Evolutionary conservation across 2,329 filamentous ascomycete species (phyloP).

Genomic region (Neurospora sp.): DNA sequence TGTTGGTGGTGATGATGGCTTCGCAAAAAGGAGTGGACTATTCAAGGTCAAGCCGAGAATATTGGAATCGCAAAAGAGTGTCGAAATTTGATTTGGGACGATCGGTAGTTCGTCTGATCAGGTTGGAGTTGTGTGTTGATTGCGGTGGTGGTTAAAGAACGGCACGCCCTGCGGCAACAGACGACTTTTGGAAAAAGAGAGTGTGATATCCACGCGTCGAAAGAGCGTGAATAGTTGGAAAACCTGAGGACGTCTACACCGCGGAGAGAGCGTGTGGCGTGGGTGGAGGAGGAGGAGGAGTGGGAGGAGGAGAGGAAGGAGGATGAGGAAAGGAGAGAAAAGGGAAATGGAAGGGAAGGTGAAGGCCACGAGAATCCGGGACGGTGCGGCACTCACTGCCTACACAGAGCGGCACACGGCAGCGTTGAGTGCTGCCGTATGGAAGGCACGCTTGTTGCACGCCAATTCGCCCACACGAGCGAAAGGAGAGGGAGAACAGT

Average conservation of each 20-base stretch:
- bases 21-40: constrained; percentile 5
- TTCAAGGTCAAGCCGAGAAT: constrained; percentile 7
- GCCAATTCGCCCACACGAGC: neutral
- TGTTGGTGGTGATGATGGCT: neutral
- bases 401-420: neutral
- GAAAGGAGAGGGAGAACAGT: neutral
- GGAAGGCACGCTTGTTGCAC: neutral
- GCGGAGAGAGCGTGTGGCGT: constrained; percentile 12
- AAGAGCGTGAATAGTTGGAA: constrained; percentile 15
- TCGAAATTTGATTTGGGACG: constrained; percentile 21
- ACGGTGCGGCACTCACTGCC: neutral
- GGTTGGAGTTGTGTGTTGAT: neutral
- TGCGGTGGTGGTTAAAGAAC: constrained; percentile 33
- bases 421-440: neutral
- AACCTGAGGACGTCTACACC: neutral
- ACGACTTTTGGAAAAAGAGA: constrained; percentile 11
- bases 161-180: constrained; percentile 45
- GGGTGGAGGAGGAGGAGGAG: constrained; percentile 10
- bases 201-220: constrained; percentile 15
- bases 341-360: constrained; percentile 1
- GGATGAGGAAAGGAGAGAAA: constrained; percentile 2
- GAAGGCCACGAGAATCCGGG: constrained; percentile 1
- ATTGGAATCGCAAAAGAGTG: constrained; percentile 29
- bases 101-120: neutral
- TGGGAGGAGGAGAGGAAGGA: constrained; percentile 11